These are phyloP conservation scores for Hemerocallis citrina DNA, from an alignment of 106 monocot species.

Conservation along the genomic window DNA sequence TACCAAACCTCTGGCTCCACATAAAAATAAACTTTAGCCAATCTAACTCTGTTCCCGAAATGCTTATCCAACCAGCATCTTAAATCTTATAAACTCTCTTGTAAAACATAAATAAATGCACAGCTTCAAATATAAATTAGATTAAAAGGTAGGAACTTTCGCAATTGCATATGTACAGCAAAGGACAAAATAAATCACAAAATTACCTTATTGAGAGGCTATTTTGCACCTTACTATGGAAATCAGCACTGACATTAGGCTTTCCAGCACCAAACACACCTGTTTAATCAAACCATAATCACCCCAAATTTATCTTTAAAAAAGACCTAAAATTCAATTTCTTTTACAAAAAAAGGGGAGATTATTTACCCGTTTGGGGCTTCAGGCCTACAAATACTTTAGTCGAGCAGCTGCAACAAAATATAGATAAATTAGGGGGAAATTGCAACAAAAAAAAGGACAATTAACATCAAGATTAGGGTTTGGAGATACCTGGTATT, in stretches of 20 bases:
- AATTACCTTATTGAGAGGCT: slow-evolving; percentile 25
- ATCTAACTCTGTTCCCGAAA: too few species aligned
- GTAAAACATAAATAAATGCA: too few species aligned
- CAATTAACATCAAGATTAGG: too few species aligned
- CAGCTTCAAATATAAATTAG: neutral
- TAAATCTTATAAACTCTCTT: too few species aligned
- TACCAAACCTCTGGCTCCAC: too few species aligned
- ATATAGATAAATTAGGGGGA: too few species aligned
- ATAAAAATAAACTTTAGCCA: too few species aligned
- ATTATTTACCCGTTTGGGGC: neutral
- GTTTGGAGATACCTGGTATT: too few species aligned
- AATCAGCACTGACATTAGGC: slow-evolving; percentile 36
- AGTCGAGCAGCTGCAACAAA: too few species aligned
- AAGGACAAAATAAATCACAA: neutral
- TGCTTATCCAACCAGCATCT: too few species aligned
- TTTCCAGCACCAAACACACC: slow-evolving; percentile 21
- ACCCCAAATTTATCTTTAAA: neutral
- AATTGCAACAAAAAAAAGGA: too few species aligned
- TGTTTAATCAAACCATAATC: slow-evolving; percentile 10
- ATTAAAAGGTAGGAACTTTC: neutral
- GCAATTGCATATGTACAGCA: neutral
- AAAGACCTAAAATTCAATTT: neutral
- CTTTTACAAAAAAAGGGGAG: neutral
- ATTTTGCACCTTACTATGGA: slow-evolving; percentile 27
- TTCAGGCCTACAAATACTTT: slow-evolving; percentile 38